Evolutionary conservation across 2,329 filamentous ascomycete species (phyloP), one percentile per base, ranked within the genome.

Genomic region (Ampelomyces quisqualis): DNA sequence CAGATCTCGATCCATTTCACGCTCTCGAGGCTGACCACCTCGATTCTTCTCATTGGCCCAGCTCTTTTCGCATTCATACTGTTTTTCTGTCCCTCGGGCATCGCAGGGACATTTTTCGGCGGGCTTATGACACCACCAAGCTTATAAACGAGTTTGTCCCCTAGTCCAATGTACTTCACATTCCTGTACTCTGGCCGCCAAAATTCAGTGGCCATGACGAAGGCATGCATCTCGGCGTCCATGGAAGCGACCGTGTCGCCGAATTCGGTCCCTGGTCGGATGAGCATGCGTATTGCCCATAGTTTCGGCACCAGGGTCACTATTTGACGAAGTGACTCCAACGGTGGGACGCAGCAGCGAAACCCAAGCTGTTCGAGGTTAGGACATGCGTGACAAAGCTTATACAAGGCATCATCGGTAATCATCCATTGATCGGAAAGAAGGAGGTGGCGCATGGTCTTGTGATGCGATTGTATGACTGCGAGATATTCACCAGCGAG

Each of bases 331-430:
- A 72, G 40, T 1, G 57, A 56, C 10, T 65, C 60, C 13, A 65
- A 40, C 68, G 47, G 77, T 62, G 43, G 80, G 73, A 82, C 78
- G 77, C 73, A 67, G 11, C 77, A 68, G 6, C 77, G 73, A 15
- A 82, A 64, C 18, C 73, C 78, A 1, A 84, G 65, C 51, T 84
- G 79, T 45, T 81, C 78, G 10, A 84, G 65, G 38, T 81, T 73
- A 0, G 80, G 78, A 43, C 78, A 80, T 7, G 65, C 65, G 34
- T 75, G 73, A 21, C 79, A 75, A 5, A 83, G 63, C 6, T 73
- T 72, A 21, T 70, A 71, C 7, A 83, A 64, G 4, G 76, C 68
- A 1, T 69, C 59, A 2, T 71, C 67, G 11, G 73, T 71, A 2
- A 83, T 68, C 13, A 71, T 64, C 78, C 79, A 83, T 29, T 73